Evolutionary conservation across 169 alveolate genomes (phyloP).

Genomic region (Plasmodium coatneyi): DNA sequence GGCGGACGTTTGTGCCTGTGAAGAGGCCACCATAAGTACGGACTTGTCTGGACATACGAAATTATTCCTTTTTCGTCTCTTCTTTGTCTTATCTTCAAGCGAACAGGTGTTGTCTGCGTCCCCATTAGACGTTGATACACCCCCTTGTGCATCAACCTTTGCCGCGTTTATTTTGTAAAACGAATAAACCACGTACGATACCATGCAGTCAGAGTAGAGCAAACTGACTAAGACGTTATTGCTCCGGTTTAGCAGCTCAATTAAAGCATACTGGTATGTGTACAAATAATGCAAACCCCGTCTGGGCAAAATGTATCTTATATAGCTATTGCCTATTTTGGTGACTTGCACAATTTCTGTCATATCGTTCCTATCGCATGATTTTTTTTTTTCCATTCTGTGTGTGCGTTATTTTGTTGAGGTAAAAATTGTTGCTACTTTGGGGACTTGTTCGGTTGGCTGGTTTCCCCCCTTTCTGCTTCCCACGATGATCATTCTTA

Average conservation of each 20-base stretch:
- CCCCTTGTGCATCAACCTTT: neutral
- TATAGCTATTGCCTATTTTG: conserved; percentile 20
- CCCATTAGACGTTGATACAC: neutral
- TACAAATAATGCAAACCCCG: conserved; percentile 19
- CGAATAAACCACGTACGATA: conserved; percentile 55
- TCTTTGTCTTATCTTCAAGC: neutral
- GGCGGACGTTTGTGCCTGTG: conserved; percentile 20
- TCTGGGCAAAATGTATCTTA: conserved; percentile 15
- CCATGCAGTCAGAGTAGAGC: conserved; percentile 40
- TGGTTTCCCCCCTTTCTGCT: neutral
- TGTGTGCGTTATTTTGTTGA: conserved; percentile 16
- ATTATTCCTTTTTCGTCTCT: conserved; percentile 1
- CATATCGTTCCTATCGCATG: neutral
- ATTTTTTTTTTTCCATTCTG: conserved; percentile 12
- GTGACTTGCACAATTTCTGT: conserved; percentile 4
- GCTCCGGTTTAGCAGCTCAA: conserved; percentile 30
- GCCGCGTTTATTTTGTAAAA: conserved; percentile 35
- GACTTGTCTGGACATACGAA: neutral
- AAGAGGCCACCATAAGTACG: conserved; percentile 27
- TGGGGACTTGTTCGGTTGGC: neutral
- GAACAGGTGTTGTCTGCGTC: neutral
- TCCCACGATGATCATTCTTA: neutral
- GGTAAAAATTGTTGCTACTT: conserved; percentile 11
- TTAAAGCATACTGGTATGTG: conserved; percentile 52
- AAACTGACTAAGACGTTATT: conserved; percentile 27